Evolutionary conservation across 1,284 basidiomycete species (phyloP), one percentile per base, ranked within the genome.

Genomic region (Melanopsichium pennsylvanicum): DNA sequence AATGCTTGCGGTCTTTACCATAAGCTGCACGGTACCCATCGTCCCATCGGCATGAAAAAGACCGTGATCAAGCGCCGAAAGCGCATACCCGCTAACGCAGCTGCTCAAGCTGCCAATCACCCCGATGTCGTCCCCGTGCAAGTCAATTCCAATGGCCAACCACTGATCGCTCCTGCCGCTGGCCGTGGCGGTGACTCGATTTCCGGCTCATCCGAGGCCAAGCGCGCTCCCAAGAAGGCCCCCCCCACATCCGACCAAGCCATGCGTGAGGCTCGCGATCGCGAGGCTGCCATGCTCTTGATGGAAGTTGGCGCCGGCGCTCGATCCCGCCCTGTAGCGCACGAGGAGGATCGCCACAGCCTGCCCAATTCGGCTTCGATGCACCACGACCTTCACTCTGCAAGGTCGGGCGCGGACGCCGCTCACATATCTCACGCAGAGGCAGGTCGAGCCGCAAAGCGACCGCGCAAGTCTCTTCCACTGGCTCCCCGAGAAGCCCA

Each of bases 21-120:
- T 85, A 98, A 98, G 83, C 86, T 98, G 11, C 95, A 98, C 84
- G 93, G 93, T 54, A 93, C 92, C 1, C 93, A 97, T 75, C 88
- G 95, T 36, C 95, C 95, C 27, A 95, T 95, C 64, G 92, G 92
- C 55, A 94, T 98, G 93, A 97, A 96, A 84, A 97, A 97, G 85
- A 91, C 92, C 3, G 93, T 97, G 74, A 98, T 98, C 85, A 98
- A 98, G 84, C 88, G 95, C 31, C 86, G 95, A 64, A 97, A 97
- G 84, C 89, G 95, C 71, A 92, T 97, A 12, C 66, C 66, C 3
- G 66, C 66, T 35, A 69, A 69, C 23, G 66, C 66, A 4, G 46
- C 59, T 19, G 51, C 55, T 2, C 66, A 69, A 39, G 55, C 66
- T 18, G 46, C 59, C 29, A 58, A 61, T 19, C 52, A 61, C 19